Percentiles rank a stretch among this genome's conserved stretches.
phyloP scores from a whole-genome alignment of 192 early-diverging fungal species.

The Coemansia sp. region DNA sequence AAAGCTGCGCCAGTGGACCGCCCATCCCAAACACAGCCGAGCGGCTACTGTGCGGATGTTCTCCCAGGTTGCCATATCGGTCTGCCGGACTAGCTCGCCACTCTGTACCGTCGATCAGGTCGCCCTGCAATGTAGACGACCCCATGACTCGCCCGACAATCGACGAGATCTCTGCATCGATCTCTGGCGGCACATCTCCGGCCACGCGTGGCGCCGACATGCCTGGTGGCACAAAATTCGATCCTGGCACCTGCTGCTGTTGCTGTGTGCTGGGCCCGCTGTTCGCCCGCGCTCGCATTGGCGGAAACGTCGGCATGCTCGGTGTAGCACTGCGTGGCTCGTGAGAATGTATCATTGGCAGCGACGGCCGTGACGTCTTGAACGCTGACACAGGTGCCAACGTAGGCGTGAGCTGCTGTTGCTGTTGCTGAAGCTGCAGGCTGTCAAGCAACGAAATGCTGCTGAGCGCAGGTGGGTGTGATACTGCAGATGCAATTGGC shows the following conservation, averaged over 20 bases:
- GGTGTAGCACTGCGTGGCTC: slow-evolving; percentile 10
- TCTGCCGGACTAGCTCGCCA: slow-evolving; percentile 38
- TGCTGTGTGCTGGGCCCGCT: slow-evolving; percentile 26
- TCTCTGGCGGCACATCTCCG: slow-evolving; percentile 30
- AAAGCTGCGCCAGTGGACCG: slow-evolving; percentile 7
- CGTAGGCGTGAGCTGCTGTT: slow-evolving; percentile 9
- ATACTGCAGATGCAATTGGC: neutral
- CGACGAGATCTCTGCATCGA: slow-evolving; percentile 48
- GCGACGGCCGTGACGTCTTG: slow-evolving; percentile 19
- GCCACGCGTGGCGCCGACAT: neutral
- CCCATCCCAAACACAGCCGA: slow-evolving; percentile 9
- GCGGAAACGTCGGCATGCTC: slow-evolving; percentile 7
- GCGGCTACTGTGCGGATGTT: neutral
- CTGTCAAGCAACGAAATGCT: slow-evolving; percentile 27
- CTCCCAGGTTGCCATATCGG: neutral
- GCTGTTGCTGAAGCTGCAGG: slow-evolving; percentile 6
- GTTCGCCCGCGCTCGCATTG: slow-evolving; percentile 32
- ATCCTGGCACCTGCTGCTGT: slow-evolving; percentile 5
- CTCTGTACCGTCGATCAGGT: slow-evolving; percentile 39
- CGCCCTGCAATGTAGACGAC: slow-evolving; percentile 33
- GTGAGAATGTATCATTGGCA: slow-evolving; percentile 20
- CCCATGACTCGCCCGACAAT: slow-evolving; percentile 52
- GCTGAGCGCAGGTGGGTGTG: slow-evolving; percentile 1
- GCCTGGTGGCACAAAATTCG: neutral
- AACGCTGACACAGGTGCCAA: slow-evolving; percentile 14